A percentile compares a stretch with the other conserved stretches of the same genome.
phyloP scores from a whole-genome alignment of 305 asterid species.

The Plantago coronopus region DNA sequence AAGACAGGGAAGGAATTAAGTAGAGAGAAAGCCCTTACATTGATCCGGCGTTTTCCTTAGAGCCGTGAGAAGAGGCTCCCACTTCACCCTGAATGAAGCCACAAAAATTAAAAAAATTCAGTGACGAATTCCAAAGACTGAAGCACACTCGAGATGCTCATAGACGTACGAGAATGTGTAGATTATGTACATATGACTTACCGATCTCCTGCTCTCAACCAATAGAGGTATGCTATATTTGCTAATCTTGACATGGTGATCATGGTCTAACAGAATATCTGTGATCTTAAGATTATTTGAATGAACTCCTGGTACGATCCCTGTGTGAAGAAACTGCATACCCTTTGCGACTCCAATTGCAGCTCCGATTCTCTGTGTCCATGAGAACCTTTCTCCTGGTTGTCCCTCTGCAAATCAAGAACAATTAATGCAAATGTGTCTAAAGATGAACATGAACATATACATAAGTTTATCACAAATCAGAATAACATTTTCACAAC shows the following conservation, averaged over 20 bases:
- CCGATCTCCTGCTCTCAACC: conserved; percentile 44
- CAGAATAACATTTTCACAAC: background rate
- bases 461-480: background rate
- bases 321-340: conserved; percentile 83
- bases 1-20: no score
- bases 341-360: conserved; percentile 70
- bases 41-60: conserved; percentile 43
- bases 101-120: background rate
- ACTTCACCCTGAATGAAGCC: conserved; percentile 36
- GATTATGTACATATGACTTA: conserved; percentile 19
- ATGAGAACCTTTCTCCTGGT: conserved; percentile 40
- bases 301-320: conserved; percentile 74
- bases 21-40: conserved; percentile 32
- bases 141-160: background rate
- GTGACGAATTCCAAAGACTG: background rate
- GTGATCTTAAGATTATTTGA: conserved; percentile 61
- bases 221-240: conserved; percentile 62
- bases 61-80: conserved; percentile 31
- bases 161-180: background rate
- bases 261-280: conserved; percentile 61
- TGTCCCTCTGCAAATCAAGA: conserved; percentile 36
- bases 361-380: conserved; percentile 74
- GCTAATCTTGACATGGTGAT: conserved; percentile 66
- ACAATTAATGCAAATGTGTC: background rate
- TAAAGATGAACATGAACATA: no score